These are phyloP conservation scores for Nemania sp. DNA, from an alignment of 2,329 filamentous ascomycete genomes.

Conservation along the genomic window DNA sequence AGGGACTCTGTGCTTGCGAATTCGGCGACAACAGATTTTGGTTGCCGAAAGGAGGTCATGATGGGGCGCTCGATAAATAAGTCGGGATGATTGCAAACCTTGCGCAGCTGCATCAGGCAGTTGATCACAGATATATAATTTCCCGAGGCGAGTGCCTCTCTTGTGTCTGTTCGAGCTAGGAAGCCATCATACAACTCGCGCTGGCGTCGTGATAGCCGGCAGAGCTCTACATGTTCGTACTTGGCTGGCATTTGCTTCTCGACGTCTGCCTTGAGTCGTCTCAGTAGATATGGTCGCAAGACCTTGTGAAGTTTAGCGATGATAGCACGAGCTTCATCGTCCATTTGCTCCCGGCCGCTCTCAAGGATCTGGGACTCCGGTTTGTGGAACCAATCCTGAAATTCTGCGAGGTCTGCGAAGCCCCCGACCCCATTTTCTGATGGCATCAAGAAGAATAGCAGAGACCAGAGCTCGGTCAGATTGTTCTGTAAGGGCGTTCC, in stretches of 20 bases:
- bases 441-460: conserved; percentile 95
- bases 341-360: conserved; percentile 90
- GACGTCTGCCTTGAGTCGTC: conserved; percentile 91
- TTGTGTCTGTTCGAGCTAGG: conserved; percentile 85
- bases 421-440: conserved; percentile 84
- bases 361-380: conserved; percentile 96
- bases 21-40: conserved; percentile 73
- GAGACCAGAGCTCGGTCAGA: conserved; percentile 92
- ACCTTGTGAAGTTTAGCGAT: conserved; percentile 95
- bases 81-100: conserved; percentile 98
- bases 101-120: conserved; percentile 94
- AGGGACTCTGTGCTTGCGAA: conserved; percentile 75
- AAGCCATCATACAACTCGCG: conserved; percentile 96
- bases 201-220: conserved; percentile 91
- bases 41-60: conserved; percentile 95
- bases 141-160: conserved; percentile 84
- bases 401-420: conserved; percentile 93
- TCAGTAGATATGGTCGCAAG: conserved; percentile 85
- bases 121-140: conserved; percentile 99
- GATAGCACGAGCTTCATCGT: conserved; percentile 88
- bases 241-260: conserved; percentile 99
- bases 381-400: conserved; percentile 93
- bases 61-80: conserved; percentile 95
- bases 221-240: conserved; percentile 96
- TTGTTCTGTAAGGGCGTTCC: conserved; percentile 98